Conservation (phyloP, 305 asterid genomes). For the Solanum hybrid region DNA sequence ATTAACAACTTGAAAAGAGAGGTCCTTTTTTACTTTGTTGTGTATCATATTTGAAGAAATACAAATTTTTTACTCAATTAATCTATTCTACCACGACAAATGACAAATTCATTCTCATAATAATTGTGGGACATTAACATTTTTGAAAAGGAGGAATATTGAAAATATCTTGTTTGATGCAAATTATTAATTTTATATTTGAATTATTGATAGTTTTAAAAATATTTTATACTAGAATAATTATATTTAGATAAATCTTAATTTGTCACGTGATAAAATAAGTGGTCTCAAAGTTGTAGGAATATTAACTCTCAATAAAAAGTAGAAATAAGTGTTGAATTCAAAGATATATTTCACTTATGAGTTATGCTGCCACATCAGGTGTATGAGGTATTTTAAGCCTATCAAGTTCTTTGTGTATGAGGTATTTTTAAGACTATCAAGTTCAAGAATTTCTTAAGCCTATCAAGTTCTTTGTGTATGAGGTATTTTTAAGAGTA, state of each 20-base stretch:
- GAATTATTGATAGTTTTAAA: too few species aligned
- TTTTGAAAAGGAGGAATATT: neutral
- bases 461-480: too few species aligned
- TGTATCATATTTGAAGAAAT: neutral
- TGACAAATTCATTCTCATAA: neutral
- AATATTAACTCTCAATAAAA: too few species aligned
- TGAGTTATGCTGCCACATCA: neutral
- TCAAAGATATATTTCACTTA: neutral
- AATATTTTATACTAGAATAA: too few species aligned
- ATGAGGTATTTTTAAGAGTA: neutral
- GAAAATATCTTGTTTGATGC: rapidly evolving
- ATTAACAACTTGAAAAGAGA: neutral
- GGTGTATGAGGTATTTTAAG: too few species aligned
- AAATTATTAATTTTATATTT: too few species aligned
- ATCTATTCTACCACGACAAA: neutral
- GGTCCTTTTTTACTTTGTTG: neutral
- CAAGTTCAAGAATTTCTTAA: too few species aligned
- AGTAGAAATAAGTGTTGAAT: too few species aligned
- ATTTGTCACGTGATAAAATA: neutral
- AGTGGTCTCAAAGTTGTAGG: rapidly evolving
- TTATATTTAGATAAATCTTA: rapidly evolving
- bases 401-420: too few species aligned
- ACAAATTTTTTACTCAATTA: neutral
- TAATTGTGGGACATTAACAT: neutral
- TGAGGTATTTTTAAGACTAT: neutral